Percentiles rank a stretch among this genome's conserved stretches.
phyloP scores from a whole-genome alignment of 23 red algal species.

The Pyropia haitanensis region DNA sequence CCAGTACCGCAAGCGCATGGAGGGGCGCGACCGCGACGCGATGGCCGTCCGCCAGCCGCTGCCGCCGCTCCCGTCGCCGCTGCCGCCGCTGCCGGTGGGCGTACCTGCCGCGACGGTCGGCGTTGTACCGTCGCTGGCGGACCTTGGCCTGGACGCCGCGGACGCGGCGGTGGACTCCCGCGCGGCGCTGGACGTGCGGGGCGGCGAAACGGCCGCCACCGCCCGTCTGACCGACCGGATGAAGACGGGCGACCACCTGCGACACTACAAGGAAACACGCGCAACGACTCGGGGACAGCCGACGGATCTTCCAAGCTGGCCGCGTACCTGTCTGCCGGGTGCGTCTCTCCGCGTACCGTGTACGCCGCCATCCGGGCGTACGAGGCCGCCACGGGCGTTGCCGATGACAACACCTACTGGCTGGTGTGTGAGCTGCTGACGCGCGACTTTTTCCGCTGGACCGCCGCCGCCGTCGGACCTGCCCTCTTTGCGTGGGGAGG shows the following conservation, averaged over 20 bases:
- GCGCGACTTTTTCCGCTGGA: slow-evolving; percentile 81
- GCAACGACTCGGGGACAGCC: slow-evolving; percentile 47
- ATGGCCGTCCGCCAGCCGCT: too few relatives aligned
- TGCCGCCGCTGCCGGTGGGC: too few relatives aligned
- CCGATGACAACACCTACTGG: slow-evolving; percentile 79
- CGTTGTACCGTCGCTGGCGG: too few relatives aligned
- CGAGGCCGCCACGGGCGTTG: slow-evolving; percentile 46
- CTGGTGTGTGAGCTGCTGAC: slow-evolving; percentile 82
- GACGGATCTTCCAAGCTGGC: slow-evolving; percentile 81
- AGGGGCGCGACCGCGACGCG: background rate
- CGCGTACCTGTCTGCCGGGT: slow-evolving; percentile 60
- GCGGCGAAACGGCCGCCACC: slow-evolving; percentile 48
- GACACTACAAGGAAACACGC: slow-evolving; percentile 71
- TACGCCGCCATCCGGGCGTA: slow-evolving; percentile 49
- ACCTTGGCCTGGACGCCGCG: too few relatives aligned
- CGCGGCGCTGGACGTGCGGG: slow-evolving; percentile 30
- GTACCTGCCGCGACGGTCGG: too few relatives aligned
- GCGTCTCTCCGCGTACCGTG: slow-evolving; percentile 65
- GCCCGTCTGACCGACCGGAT: slow-evolving; percentile 44
- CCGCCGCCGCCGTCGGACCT: slow-evolving; percentile 40
- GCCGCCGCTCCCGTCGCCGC: too few relatives aligned
- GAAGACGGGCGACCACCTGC: slow-evolving; percentile 14
- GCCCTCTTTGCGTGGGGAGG: slow-evolving; percentile 59
- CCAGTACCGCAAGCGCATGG: slow-evolving; percentile 54
- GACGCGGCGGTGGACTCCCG: slow-evolving; percentile 17